Conservation (phyloP, 2,329 filamentous ascomycete genomes). For the Sphaerulina populicola region DNA sequence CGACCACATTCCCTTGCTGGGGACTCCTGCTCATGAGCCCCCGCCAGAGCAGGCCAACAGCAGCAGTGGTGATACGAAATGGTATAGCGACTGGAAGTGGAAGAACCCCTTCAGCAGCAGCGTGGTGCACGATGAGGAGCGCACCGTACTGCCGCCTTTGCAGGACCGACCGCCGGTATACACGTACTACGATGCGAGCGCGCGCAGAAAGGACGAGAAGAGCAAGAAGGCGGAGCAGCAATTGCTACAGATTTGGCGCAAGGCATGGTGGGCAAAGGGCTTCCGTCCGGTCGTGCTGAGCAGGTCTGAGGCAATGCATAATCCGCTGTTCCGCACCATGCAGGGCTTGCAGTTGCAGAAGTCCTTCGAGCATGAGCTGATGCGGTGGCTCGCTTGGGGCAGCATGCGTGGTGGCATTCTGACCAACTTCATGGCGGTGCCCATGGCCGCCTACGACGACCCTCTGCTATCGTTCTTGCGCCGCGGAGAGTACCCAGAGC, state of each 20-base stretch:
- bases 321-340: constrained; percentile 66
- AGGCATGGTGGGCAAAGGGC: constrained; percentile 92
- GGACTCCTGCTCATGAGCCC: constrained; percentile 60
- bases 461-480: constrained; percentile 63
- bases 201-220: constrained; percentile 51
- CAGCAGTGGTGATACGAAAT: constrained; percentile 67
- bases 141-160: constrained; percentile 73
- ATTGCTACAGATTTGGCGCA: constrained; percentile 76
- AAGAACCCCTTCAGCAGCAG: constrained; percentile 78
- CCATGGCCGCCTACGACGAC: constrained; percentile 72
- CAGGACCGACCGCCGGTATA: constrained; percentile 65
- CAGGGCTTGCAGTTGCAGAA: constrained; percentile 55
- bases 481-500: constrained; percentile 61
- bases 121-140: constrained; percentile 69
- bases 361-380: constrained; percentile 59
- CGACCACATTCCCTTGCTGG: constrained; percentile 48
- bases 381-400: constrained; percentile 87
- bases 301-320: constrained; percentile 70
- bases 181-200: constrained; percentile 74
- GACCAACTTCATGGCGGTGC: constrained; percentile 68
- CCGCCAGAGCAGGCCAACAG: constrained; percentile 68
- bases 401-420: constrained; percentile 79
- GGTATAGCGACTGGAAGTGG: constrained; percentile 89
- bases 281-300: constrained; percentile 79
- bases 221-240: constrained; percentile 66